Evolutionary conservation across 768 basidiomycete species (phyloP), one percentile per base, ranked within the genome.

Genomic region (Lepiota brunneoincarnata): DNA sequence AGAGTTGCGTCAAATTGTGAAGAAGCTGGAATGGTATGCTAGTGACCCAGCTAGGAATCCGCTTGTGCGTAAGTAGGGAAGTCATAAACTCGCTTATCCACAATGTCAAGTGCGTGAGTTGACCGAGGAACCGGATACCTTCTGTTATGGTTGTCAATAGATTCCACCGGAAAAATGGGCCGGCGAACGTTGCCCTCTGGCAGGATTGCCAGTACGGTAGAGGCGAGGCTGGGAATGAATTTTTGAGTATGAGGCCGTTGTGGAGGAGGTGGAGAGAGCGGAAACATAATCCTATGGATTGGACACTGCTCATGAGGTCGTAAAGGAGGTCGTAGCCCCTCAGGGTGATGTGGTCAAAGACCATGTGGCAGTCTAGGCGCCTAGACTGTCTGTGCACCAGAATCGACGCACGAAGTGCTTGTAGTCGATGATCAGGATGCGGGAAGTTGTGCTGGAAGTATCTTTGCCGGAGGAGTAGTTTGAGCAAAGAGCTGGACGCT

Each of bases 71-170:
- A 36, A 34, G 37, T 6, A 46, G 38, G 21, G 43, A 14, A 1
- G 35, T 18, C 31, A 55, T 34, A 51, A 49, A 34, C 20, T 43
- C 54, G 10, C 61, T 55, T 20, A 67, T 58, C 70, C 71, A 72
- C 26, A 74, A 52, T 4, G 68, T 63, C 6, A 77, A 63, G 51
- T 72, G 72, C 1, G 72, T 70, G 18, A 76, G 56, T n/a, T 65
- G 64, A n/a, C 61, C 56, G 3, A 77, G 63, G 58, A 73, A 74
- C 2, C 60, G 56, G 1, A 59, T 36, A 4, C 76, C 75, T 7
- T 64, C 63, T n/a, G 40, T 26, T 7, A 57, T 69, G 15, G 63
- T 63, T 18, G 59, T 66, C 24, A 75, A 50, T 2, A 67, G 63
- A 40, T 64, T 67, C 73, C 74, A 76, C 23, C 69, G 53, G 38